Conservation (phyloP, 179 eudicot genomes). For the Beta corolliflora region DNA sequence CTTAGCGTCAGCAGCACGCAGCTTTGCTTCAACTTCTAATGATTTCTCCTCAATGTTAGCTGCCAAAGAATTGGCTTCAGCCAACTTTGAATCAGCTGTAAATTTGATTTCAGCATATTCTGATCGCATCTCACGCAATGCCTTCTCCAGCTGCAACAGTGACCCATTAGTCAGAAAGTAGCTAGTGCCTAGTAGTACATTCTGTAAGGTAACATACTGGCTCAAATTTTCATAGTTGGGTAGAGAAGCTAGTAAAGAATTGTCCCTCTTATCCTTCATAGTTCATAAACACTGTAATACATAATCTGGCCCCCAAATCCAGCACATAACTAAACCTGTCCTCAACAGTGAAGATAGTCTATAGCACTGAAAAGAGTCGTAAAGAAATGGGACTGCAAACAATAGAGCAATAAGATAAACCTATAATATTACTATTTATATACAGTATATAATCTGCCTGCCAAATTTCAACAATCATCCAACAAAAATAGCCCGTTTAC, state of each 20-base stretch:
- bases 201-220: background rate
- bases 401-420: background rate
- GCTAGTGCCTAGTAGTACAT: background rate
- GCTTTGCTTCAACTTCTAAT: conserved; percentile 67
- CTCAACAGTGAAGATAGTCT: background rate
- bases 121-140: conserved; percentile 65
- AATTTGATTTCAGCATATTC: conserved; percentile 71
- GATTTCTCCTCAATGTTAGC: conserved; percentile 74
- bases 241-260: background rate
- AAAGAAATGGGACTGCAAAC: background rate
- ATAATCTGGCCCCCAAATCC: background rate
- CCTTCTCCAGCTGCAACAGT: conserved; percentile 82
- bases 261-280: background rate
- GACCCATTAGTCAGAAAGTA: conserved; percentile 12
- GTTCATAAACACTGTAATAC: background rate
- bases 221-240: background rate
- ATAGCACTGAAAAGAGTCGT: background rate
- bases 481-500: background rate
- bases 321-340: background rate
- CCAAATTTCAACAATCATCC: background rate
- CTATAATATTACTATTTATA: background rate
- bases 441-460: background rate
- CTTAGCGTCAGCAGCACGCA: conserved; percentile 77
- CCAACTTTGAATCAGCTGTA: conserved; percentile 66
- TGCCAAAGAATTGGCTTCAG: conserved; percentile 74